phyloP scores from a whole-genome alignment of 495 filamentous ascomycete species.

The Penicillium ucsense region DNA sequence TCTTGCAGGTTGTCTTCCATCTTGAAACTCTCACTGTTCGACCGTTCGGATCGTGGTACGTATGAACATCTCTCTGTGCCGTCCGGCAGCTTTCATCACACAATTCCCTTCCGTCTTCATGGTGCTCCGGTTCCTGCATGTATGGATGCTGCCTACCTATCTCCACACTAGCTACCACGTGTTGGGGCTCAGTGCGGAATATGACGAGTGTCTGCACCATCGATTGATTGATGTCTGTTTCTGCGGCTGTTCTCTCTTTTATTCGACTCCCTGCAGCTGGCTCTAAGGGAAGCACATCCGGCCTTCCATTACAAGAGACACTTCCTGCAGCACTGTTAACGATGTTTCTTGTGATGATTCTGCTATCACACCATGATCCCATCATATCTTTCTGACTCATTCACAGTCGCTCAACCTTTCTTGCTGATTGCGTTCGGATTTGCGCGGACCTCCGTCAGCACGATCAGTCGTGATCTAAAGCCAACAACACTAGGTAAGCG shows the following conservation, averaged over 20 bases:
- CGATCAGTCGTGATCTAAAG: no score
- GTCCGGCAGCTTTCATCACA: background rate
- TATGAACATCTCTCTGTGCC: background rate
- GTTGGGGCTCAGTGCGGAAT: slow-evolving; percentile 11
- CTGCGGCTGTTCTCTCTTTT: background rate
- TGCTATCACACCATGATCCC: no score
- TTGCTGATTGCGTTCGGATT: no score
- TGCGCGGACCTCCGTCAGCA: no score
- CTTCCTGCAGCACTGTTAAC: no score
- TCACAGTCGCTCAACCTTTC: no score
- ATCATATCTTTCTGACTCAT: no score
- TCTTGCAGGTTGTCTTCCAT: slow-evolving; percentile 5
- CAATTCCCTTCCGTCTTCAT: background rate
- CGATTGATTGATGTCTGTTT: background rate
- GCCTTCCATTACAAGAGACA: no score
- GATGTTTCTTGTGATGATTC: no score
- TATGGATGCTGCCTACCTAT: slow-evolving; percentile 8
- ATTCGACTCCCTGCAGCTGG: no score
- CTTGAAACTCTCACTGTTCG: slow-evolving; percentile 3
- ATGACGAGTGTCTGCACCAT: background rate
- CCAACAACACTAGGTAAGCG: no score
- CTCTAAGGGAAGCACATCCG: no score
- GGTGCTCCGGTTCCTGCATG: slow-evolving; percentile 12
- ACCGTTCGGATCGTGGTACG: slow-evolving; percentile 3
- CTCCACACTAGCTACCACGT: slow-evolving; percentile 7